phyloP scores from a whole-genome alignment of 371 early-diverging fungal genomes.

The Apophysomyces trapeziformis region DNA sequence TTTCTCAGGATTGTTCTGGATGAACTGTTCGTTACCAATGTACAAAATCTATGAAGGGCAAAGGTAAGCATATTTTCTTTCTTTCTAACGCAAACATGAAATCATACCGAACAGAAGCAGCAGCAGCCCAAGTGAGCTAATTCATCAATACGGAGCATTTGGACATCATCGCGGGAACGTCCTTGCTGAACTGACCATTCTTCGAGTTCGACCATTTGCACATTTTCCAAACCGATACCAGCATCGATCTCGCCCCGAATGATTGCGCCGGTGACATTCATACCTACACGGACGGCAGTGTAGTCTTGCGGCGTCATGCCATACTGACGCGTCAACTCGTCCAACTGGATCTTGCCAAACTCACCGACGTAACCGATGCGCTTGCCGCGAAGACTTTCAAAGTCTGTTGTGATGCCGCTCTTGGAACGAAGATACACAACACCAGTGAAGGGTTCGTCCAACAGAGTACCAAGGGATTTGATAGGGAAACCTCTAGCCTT shows the following conservation, averaged over 20 bases:
- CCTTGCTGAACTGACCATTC: conserved; percentile 64
- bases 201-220: conserved; percentile 73
- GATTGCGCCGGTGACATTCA: conserved; percentile 69
- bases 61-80: not conserved
- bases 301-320: conserved; percentile 67
- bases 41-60: conserved; percentile 50
- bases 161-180: conserved; percentile 55
- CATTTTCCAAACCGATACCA: conserved; percentile 74
- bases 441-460: conserved; percentile 73
- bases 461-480: conserved; percentile 67
- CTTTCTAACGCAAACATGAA: conserved; percentile 58
- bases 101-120: conserved; percentile 68
- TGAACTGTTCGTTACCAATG: conserved; percentile 69
- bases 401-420: conserved; percentile 63
- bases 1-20: conserved; percentile 61
- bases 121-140: conserved; percentile 69
- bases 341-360: conserved; percentile 71
- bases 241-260: conserved; percentile 67
- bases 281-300: conserved; percentile 68
- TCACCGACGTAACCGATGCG: conserved; percentile 70
- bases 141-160: conserved; percentile 72
- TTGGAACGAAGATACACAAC: conserved; percentile 59
- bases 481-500: conserved; percentile 69
- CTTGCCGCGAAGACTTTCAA: conserved; percentile 58
- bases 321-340: conserved; percentile 62